phyloP scores from a whole-genome alignment of 2,329 filamentous ascomycete genomes.

The Colletotrichum sp. region DNA sequence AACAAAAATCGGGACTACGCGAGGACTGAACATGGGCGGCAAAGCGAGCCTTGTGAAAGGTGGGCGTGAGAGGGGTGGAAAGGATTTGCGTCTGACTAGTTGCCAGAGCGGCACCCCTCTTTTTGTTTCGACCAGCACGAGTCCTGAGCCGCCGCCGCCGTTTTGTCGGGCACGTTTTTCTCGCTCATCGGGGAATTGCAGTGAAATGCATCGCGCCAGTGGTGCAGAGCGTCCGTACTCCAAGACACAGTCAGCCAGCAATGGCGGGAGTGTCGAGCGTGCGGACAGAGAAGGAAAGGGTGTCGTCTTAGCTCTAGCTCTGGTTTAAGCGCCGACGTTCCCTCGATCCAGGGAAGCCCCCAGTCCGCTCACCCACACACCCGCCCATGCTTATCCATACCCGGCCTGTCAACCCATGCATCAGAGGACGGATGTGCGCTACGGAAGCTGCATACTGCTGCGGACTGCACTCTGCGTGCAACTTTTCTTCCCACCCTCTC shows the following conservation, averaged over 20 bases:
- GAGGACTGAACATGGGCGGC: slow-evolving; percentile 33
- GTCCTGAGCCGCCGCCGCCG: background rate
- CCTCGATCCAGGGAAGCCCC: slow-evolving; percentile 14
- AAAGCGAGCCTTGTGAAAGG: slow-evolving; percentile 44
- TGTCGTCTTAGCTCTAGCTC: slow-evolving; percentile 16
- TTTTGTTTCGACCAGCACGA: background rate
- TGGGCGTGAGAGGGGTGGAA: slow-evolving; percentile 17
- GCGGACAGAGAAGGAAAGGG: slow-evolving; percentile 2
- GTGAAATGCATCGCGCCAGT: slow-evolving; percentile 16
- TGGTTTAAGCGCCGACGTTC: slow-evolving; percentile 19
- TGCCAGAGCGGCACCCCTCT: background rate
- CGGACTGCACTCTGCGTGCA: background rate
- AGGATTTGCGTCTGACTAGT: slow-evolving; percentile 12
- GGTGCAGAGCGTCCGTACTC: background rate
- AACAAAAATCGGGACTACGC: slow-evolving; percentile 8
- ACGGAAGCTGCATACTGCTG: slow-evolving; percentile 3
- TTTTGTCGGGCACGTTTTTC: slow-evolving; percentile 3
- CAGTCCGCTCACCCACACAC: slow-evolving; percentile 13
- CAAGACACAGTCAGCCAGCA: background rate
- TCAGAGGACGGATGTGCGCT: background rate
- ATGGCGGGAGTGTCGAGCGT: background rate
- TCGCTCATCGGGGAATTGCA: slow-evolving; percentile 1
- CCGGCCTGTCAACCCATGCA: slow-evolving; percentile 15
- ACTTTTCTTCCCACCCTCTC: background rate
- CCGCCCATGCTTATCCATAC: slow-evolving; percentile 10